phyloP scores from a whole-genome alignment of 2,329 filamentous ascomycete genomes.

The Tolypocladium guangdongense region DNA sequence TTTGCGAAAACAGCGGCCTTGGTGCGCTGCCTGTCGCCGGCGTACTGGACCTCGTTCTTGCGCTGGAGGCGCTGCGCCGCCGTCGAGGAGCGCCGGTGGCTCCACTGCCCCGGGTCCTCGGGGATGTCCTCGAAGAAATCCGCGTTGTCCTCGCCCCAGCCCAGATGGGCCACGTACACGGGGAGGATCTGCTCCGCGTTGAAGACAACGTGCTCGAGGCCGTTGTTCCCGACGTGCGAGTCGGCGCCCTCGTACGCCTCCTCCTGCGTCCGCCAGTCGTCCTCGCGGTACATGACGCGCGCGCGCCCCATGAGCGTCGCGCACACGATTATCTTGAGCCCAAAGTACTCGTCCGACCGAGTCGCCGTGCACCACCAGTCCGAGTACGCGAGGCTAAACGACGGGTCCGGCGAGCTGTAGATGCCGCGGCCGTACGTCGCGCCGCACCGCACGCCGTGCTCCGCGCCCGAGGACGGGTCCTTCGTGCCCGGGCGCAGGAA shows the following conservation, averaged over 20 bases:
- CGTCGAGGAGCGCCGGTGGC: not conserved
- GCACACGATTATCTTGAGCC: conserved; percentile 32
- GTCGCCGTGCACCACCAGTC: conserved; percentile 16
- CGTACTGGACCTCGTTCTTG: not conserved
- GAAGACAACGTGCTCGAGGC: conserved; percentile 32
- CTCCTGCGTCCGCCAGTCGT: conserved; percentile 13
- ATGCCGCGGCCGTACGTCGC: conserved; percentile 29
- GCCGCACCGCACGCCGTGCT: conserved; percentile 11
- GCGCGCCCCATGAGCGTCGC: conserved; percentile 33
- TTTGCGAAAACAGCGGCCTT: conserved; percentile 22
- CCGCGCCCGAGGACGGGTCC: conserved; percentile 3
- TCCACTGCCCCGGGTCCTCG: conserved; percentile 1
- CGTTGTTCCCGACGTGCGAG: conserved; percentile 25
- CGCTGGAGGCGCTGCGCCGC: not conserved
- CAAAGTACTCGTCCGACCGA: conserved; percentile 18
- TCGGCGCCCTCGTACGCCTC: conserved; percentile 10
- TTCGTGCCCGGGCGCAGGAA: conserved; percentile 24
- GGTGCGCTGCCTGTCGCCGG: conserved; percentile 24
- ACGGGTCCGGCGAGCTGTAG: conserved; percentile 30
- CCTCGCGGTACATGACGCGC: conserved; percentile 14
- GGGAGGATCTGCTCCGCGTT: conserved; percentile 30
- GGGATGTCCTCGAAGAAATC: not conserved
- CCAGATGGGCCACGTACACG: conserved; percentile 33
- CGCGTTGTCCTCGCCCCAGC: conserved; percentile 19
- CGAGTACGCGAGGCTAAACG: conserved; percentile 26